Evolutionary conservation across 495 filamentous ascomycete genomes (phyloP), one percentile per base, ranked within the genome.

Genomic region (Penicillium alfredii): DNA sequence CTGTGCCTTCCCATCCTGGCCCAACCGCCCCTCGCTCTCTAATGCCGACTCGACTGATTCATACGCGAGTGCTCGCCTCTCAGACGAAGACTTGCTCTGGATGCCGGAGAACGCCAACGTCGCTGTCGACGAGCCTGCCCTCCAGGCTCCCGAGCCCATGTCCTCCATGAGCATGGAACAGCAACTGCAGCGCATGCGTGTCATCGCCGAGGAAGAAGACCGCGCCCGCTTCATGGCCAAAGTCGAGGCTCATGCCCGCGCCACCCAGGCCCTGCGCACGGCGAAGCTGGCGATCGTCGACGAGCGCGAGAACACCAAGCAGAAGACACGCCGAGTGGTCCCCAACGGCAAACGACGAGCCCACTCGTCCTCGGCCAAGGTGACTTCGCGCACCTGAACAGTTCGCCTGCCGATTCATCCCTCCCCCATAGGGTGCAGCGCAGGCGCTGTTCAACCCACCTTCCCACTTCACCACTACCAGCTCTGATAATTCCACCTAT

Each of bases 1-100:
- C 13, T 76, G 71, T 45, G 72, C 72, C 7, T 76, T 66, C 37
- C 72, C 72, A 14, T 72, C 68, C 15, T 76, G 72, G 72, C 72
- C 72, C 16, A 69, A 71, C 45, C 45, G 72, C 13, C 55, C 61
- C 0, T 69, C 68, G 2, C 58, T 76, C 4, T 47, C 63, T 31
- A 65, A 47, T 38, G 49, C 49, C 41, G 56, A 62, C 38, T 56
- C 62, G 0, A 49, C 48, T 23, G 45, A 53, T 8, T 61, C 63
- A 0, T 60, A 49, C 9, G 57, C 60, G 23, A 63, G 54, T 26
- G 59, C 64, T 28, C 63, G 68, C 30, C 65, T 75, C 37, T 72
- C 71, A 5, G 71, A 75, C 36, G 71, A 75, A 40, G 71, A 75
- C 25, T 63, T 76, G 13, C 66, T 69, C 39, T 67, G 37, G 53